Evolutionary conservation across 768 basidiomycete species (phyloP).

Genomic region (Goffeauzyma gilvescens): DNA sequence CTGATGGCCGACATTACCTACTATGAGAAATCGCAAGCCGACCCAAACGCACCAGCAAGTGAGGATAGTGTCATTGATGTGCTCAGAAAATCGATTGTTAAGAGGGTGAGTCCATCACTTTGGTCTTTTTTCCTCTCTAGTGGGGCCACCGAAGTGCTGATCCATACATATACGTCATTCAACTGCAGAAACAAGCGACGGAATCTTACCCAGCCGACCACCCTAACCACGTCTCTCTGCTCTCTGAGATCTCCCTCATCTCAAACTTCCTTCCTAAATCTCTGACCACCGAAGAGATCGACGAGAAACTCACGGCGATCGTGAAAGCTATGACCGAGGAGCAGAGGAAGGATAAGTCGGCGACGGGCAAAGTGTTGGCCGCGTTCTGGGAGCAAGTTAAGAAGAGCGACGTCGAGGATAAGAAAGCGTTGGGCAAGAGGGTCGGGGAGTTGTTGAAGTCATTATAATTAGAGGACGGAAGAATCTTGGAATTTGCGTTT

Average conservation of each 20-base stretch:
- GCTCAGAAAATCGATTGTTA: conserved; percentile 23
- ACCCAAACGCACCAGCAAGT: conserved; percentile 21
- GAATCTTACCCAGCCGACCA: conserved; percentile 20
- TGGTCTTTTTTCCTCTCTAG: neutral
- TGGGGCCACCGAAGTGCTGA: neutral
- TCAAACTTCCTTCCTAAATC: conserved; percentile 19
- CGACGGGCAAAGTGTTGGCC: conserved; percentile 23
- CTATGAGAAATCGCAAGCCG: conserved; percentile 20
- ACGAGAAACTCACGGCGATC: conserved; percentile 14
- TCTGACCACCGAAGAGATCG: conserved; percentile 15
- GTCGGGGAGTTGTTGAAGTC: conserved; percentile 26
- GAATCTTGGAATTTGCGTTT: no score
- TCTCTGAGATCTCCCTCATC: conserved; percentile 22
- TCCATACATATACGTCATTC: neutral
- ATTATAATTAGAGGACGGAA: no score
- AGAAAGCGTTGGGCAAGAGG: conserved; percentile 26
- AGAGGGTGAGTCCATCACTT: conserved; percentile 17
- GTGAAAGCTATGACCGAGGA: conserved; percentile 15
- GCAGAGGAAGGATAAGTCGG: conserved; percentile 16
- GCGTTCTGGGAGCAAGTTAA: conserved; percentile 24
- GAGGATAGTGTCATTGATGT: conserved; percentile 22
- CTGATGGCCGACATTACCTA: conserved; percentile 29
- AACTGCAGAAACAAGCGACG: conserved; percentile 21
- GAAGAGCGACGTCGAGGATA: conserved; percentile 22
- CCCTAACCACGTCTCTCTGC: conserved; percentile 19